Conservation (phyloP, 768 basidiomycete species). For the Collybia sp. region DNA sequence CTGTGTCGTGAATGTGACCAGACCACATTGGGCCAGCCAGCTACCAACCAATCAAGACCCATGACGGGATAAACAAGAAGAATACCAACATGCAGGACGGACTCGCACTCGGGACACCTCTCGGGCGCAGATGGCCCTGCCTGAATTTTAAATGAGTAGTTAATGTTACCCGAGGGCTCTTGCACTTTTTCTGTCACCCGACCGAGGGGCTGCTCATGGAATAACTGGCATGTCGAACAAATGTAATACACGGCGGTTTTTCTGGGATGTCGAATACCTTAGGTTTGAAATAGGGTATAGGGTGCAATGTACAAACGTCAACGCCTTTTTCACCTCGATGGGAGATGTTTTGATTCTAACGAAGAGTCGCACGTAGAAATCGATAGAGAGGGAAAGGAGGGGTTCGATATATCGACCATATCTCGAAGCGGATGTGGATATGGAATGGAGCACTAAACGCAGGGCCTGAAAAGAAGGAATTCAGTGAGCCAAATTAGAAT, state of each 20-base stretch:
- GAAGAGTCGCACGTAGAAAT: slow-evolving; percentile 95
- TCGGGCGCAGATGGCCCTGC: slow-evolving; percentile 61
- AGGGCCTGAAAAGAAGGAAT: slow-evolving; percentile 56
- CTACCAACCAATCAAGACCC: slow-evolving; percentile 29
- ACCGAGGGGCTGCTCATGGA: slow-evolving; percentile 84
- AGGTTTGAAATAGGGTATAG: background rate
- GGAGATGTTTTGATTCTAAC: slow-evolving; percentile 72
- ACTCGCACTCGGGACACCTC: slow-evolving; percentile 81
- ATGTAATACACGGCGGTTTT: slow-evolving; percentile 84
- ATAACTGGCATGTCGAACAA: slow-evolving; percentile 80
- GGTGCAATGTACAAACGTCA: slow-evolving; percentile 49
- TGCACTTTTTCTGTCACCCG: slow-evolving; percentile 58
- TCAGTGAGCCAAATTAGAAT: background rate
- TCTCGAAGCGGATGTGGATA: slow-evolving; percentile 83
- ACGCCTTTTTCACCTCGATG: slow-evolving; percentile 76
- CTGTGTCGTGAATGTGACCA: slow-evolving; percentile 73
- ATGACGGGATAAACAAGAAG: background rate
- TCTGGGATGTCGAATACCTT: slow-evolving; percentile 34
- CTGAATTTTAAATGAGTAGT: slow-evolving; percentile 67
- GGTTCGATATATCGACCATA: slow-evolving; percentile 94
- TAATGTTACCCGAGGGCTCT: slow-evolving; percentile 50
- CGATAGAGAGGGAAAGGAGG: slow-evolving; percentile 86
- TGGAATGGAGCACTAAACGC: slow-evolving; percentile 81
- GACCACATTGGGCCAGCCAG: slow-evolving; percentile 97
- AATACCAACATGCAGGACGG: slow-evolving; percentile 63